Evolutionary conservation across 768 basidiomycete species (phyloP).

Genomic region (Russula foetens): DNA sequence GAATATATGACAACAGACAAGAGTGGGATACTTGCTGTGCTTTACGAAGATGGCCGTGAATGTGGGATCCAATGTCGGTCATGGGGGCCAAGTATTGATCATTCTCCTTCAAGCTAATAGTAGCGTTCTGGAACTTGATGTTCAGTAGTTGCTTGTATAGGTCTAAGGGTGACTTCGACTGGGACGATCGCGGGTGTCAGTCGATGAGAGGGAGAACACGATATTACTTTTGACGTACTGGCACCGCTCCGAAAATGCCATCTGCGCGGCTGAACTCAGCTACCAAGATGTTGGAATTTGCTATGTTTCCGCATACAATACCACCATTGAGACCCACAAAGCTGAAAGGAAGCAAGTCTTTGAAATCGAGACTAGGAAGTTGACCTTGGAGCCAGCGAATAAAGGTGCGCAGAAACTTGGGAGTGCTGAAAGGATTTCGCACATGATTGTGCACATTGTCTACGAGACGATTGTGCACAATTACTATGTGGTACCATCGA

Average conservation of each 20-base stretch:
- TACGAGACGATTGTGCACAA: not conserved
- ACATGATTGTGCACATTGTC: not conserved
- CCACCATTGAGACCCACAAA: constrained; percentile 72
- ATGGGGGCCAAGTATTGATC: constrained; percentile 64
- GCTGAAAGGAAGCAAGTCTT: constrained; percentile 81
- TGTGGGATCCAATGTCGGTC: constrained; percentile 51
- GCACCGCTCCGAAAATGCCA: constrained; percentile 74
- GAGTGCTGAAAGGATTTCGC: constrained; percentile 9
- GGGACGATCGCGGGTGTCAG: not conserved
- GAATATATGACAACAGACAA: not conserved
- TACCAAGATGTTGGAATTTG: constrained; percentile 76
- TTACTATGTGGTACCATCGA: not conserved
- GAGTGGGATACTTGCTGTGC: constrained; percentile 22
- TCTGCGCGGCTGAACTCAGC: constrained; percentile 70
- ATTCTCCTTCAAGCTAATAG: constrained; percentile 65
- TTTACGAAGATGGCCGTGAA: constrained; percentile 50
- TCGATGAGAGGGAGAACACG: not conserved
- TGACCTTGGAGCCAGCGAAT: constrained; percentile 49
- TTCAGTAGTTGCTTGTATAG: constrained; percentile 73
- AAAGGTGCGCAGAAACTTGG: constrained; percentile 32
- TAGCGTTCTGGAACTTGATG: constrained; percentile 58
- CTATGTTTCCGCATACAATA: constrained; percentile 77
- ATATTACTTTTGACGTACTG: constrained; percentile 38
- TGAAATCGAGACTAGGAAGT: constrained; percentile 65
- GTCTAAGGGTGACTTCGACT: constrained; percentile 80